Conservation (phyloP, 2,329 filamentous ascomycete genomes). For the Ophiostoma australiae region DNA sequence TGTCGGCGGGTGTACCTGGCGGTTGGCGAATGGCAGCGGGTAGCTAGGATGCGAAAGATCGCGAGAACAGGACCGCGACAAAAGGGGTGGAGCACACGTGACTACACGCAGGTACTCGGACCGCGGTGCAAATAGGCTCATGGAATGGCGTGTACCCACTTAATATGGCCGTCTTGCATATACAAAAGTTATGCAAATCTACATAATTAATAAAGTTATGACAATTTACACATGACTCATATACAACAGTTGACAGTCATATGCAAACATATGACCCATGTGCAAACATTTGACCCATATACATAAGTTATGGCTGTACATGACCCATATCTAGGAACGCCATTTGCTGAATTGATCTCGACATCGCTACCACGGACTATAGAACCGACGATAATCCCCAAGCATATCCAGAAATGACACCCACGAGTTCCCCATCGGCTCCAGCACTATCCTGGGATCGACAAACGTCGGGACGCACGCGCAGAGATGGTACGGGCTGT, state of each 20-base stretch:
- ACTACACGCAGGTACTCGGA: background rate
- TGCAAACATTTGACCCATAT: no score
- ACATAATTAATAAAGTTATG: no score
- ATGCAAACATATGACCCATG: no score
- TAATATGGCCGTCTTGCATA: no score
- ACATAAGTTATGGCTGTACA: no score
- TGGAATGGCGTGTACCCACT: no score
- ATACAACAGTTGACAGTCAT: no score
- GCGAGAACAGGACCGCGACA: conserved; percentile 12
- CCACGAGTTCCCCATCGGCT: conserved; percentile 11
- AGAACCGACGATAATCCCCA: background rate
- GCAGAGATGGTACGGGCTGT: conserved; percentile 22
- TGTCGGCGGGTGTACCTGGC: background rate
- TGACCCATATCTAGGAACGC: no score
- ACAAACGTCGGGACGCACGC: conserved; percentile 20
- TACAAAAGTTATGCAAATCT: no score
- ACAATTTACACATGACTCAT: no score
- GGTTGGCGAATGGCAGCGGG: conserved; percentile 2
- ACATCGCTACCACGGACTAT: background rate
- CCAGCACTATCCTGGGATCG: conserved; percentile 20
- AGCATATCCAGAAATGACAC: background rate
- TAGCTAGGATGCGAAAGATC: conserved; percentile 14
- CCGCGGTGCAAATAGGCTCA: background rate
- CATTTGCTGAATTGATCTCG: background rate
- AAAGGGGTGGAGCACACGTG: conserved; percentile 13